These are phyloP conservation scores for Phtheirospermum japonicum DNA, from an alignment of 257 asterid species.

Conservation along the genomic window DNA sequence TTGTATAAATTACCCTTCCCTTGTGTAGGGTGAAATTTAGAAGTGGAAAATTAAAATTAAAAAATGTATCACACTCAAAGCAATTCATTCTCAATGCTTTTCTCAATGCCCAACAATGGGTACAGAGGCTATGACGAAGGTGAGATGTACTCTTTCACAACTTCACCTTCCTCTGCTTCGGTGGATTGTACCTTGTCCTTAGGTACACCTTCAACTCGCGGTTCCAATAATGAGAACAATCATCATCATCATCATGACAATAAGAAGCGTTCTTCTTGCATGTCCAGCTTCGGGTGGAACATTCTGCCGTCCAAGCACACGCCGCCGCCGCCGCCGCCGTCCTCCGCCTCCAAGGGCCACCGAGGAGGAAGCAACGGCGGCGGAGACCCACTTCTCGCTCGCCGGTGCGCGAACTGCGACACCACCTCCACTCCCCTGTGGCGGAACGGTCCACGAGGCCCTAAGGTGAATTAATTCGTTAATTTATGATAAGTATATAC, in stretches of 20 bases:
- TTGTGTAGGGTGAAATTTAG: no score
- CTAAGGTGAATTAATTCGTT: conserved; percentile 45
- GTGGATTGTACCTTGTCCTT: conserved; percentile 96
- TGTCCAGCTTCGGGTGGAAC: conserved; percentile 76
- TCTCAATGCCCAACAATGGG: conserved; percentile 42
- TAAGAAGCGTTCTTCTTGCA: conserved; percentile 53
- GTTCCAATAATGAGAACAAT: conserved; percentile 11
- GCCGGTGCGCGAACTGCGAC: conserved; percentile 96
- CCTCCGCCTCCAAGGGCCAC: conserved; percentile 45
- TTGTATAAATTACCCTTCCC: background rate
- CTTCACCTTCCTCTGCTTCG: conserved; percentile 43
- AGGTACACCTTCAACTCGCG: conserved; percentile 89
- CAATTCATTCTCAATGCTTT: conserved; percentile 63
- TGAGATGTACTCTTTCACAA: conserved; percentile 40
- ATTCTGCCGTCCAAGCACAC: conserved; percentile 52
- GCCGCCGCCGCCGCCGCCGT: conserved; percentile 45
- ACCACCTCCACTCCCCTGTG: conserved; percentile 96
- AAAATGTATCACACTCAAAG: conserved; percentile 43
- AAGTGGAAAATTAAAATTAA: conserved; percentile 16
- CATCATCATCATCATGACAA: conserved; percentile 32
- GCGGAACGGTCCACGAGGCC: conserved; percentile 94
- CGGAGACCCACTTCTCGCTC: conserved; percentile 67
- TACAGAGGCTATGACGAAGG: conserved; percentile 26
- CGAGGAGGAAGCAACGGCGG: conserved; percentile 42
- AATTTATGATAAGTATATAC: background rate